A percentile compares a stretch with the other conserved stretches of the same genome.
Conservation (phyloP, 1,139 yeast genomes). For the Sugiyamaella paludigena region DNA sequence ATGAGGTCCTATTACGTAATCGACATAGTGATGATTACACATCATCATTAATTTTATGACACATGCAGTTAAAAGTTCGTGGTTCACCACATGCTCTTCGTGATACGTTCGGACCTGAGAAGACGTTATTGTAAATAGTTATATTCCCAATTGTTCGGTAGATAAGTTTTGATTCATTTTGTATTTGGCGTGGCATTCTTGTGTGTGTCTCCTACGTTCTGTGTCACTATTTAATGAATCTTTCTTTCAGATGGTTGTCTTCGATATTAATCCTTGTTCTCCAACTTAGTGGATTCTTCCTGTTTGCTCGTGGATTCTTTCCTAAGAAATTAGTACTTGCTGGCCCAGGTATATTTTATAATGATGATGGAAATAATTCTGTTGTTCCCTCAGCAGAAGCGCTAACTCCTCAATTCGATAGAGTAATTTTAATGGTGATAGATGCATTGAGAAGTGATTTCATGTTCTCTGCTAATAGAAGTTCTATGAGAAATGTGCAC, state of each 20-base stretch:
- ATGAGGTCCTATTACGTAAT: too few species aligned
- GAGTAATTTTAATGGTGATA: slow-evolving; percentile 75
- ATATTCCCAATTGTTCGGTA: too few species aligned
- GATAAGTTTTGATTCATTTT: too few species aligned
- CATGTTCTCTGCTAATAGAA: slow-evolving; percentile 55
- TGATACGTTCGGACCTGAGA: too few species aligned
- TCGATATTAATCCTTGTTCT: slow-evolving; percentile 31
- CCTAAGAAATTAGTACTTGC: slow-evolving; percentile 76
- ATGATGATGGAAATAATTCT: slow-evolving; percentile 32
- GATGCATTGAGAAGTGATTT: slow-evolving; percentile 94
- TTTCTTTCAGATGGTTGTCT: neutral
- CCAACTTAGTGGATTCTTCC: slow-evolving; percentile 52
- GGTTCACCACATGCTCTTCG: too few species aligned
- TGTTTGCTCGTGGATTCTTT: slow-evolving; percentile 81
- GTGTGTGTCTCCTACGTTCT: too few species aligned
- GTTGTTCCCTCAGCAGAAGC: slow-evolving; percentile 4
- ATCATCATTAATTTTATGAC: too few species aligned
- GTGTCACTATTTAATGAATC: too few species aligned
- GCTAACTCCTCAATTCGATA: slow-evolving; percentile 55
- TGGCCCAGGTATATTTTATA: slow-evolving; percentile 47
- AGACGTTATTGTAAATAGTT: too few species aligned
- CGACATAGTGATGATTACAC: too few species aligned
- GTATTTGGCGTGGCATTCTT: too few species aligned
- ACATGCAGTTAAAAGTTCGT: too few species aligned
- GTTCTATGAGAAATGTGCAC: slow-evolving; percentile 69